Conservation (phyloP, 1,139 yeast species). For the Suhomyces ambrosiae region DNA sequence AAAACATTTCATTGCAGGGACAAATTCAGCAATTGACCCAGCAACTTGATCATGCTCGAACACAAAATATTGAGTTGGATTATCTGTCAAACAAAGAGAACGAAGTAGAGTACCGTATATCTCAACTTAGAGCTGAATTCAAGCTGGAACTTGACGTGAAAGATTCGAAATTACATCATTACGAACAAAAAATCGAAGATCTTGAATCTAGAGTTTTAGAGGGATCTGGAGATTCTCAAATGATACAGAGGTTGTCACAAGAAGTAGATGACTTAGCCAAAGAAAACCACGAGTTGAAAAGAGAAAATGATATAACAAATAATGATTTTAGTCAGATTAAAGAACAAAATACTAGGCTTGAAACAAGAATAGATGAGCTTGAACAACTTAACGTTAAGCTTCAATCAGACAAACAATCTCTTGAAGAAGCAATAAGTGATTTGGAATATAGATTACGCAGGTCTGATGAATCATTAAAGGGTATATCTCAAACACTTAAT, state of each 20-base stretch:
- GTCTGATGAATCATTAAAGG: neutral
- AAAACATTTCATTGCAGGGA: slow-evolving; percentile 45
- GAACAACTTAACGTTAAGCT: neutral
- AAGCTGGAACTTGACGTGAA: slow-evolving; percentile 17
- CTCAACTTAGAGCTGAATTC: slow-evolving; percentile 13
- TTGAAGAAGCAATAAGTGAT: neutral
- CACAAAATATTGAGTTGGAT: slow-evolving; percentile 9
- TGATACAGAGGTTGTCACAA: slow-evolving; percentile 13
- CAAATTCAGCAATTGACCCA: slow-evolving; percentile 31
- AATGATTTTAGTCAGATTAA: slow-evolving; percentile 7
- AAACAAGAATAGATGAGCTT: slow-evolving; percentile 1
- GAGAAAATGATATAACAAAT: slow-evolving; percentile 19
- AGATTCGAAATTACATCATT: slow-evolving; percentile 18
- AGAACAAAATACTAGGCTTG: slow-evolving; percentile 1
- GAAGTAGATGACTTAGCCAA: slow-evolving; percentile 15
- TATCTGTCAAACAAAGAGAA: slow-evolving; percentile 23
- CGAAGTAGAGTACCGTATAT: slow-evolving; percentile 7
- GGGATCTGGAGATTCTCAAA: slow-evolving; percentile 7
- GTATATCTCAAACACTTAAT: neutral
- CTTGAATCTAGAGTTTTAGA: slow-evolving; percentile 9
- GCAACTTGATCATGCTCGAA: slow-evolving; percentile 18
- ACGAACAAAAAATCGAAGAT: slow-evolving; percentile 11
- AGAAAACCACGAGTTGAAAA: slow-evolving; percentile 18
- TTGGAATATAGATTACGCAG: neutral
- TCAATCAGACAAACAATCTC: neutral